Evolutionary conservation across 257 asterid genomes (phyloP), one percentile per base, ranked within the genome.

Genomic region (Petrea volubilis): DNA sequence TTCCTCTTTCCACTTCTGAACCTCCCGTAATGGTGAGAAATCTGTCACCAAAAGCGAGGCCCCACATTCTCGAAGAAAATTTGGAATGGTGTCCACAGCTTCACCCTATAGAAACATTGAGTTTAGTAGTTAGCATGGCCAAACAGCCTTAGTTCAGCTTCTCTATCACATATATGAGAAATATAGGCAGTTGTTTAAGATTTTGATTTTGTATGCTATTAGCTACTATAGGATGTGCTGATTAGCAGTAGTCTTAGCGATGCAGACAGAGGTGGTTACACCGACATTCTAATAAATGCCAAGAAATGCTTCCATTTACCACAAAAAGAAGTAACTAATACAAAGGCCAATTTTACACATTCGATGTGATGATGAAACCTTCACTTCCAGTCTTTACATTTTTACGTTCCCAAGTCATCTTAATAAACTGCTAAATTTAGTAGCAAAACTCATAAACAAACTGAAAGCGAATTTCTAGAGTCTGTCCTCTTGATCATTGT

Each of bases 11-110:
- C 96, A 91, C 52, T 80, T 82, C 44, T 82, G 77, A 73, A 87
- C 92, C 78, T 95, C 99, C 28, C 98, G 78, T 51, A 95, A 72
- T 1, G 99, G 99, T 14, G 98, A 95, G 84, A 92, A 95, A 76
- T 95, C 99, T 8, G 93, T 95, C 53, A 95, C 98, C 87, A 95
- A 74, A 71, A 95, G 93, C 3, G 98, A 95, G 53, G 98, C 99
- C 25, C 90, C 96, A 23, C 88, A 85, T 69, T 95, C 93, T 75
- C 78, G 70, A 59, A 95, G 76, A 60, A 95, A 95, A 18, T 63
- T 72, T 0, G 98, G 99, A 77, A 95, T 90, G 21, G 87, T 90
- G 52, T 88, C 93, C 55, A 84, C 86, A 55, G 95, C 97, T 75
- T 92, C 97, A 5, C 98, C 99, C 99, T 95, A 72, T 61, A 25